Percentiles rank a stretch among this genome's conserved stretches.
Conservation (phyloP, 2,329 filamentous ascomycete species). For the Rhynchosporium agropyri region DNA sequence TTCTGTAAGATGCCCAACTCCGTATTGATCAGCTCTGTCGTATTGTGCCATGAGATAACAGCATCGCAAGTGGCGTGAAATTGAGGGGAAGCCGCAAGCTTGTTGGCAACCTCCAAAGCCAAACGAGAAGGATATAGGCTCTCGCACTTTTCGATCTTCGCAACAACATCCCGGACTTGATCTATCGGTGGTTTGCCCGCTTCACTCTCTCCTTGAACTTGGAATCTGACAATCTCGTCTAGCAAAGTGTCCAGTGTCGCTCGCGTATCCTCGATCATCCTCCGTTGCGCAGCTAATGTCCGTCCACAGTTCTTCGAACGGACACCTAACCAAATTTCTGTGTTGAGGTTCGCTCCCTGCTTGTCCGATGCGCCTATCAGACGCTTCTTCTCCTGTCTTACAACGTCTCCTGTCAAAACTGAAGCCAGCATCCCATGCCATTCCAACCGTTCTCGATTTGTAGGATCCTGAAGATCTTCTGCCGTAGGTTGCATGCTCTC, state of each 20-base stretch:
- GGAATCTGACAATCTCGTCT: conserved; percentile 88
- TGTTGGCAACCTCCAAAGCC: conserved; percentile 74
- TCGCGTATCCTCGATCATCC: conserved; percentile 85
- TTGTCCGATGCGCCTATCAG: conserved; percentile 76
- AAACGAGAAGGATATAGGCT: conserved; percentile 80
- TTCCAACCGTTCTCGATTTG: conserved; percentile 86
- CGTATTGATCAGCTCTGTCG: conserved; percentile 92
- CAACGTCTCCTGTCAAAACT: conserved; percentile 93
- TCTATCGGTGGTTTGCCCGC: conserved; percentile 81
- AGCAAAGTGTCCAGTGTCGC: conserved; percentile 71
- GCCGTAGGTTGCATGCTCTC: conserved; percentile 86
- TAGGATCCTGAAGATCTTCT: conserved; percentile 86
- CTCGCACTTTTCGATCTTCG: conserved; percentile 88
- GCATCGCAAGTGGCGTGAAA: conserved; percentile 86
- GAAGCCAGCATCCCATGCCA: conserved; percentile 99
- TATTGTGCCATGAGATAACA: conserved; percentile 95
- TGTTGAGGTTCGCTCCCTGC: conserved; percentile 65
- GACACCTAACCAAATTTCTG: conserved; percentile 85
- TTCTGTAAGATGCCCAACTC: conserved; percentile 88
- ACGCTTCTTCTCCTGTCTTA: conserved; percentile 96
- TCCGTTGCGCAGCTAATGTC: conserved; percentile 79
- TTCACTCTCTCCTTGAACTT: conserved; percentile 91
- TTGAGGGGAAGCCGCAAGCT: conserved; percentile 71
- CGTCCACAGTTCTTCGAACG: conserved; percentile 82
- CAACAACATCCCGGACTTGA: conserved; percentile 87